Evolutionary conservation across 2,329 filamentous ascomycete genomes (phyloP).

Genomic region (Atkinsonella texensis): DNA sequence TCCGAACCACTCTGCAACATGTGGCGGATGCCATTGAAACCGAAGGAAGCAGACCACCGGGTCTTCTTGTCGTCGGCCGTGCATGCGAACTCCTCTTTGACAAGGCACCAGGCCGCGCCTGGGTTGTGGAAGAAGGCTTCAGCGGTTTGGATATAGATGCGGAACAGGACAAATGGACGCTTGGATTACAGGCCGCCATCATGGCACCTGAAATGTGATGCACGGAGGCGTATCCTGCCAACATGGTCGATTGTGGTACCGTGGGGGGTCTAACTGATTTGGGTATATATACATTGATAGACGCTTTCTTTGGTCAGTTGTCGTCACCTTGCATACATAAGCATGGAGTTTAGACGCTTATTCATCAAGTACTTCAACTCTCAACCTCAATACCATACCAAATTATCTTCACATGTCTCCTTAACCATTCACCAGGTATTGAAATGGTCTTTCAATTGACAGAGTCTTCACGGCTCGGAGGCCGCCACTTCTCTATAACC

Average conservation of each 20-base stretch:
- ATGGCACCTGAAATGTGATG: neutral
- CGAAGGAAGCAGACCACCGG: slow-evolving; percentile 80
- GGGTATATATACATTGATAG: too few relatives aligned
- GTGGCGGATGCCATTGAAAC: slow-evolving; percentile 76
- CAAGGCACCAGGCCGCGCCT: slow-evolving; percentile 47
- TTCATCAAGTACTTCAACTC: too few relatives aligned
- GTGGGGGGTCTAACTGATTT: neutral
- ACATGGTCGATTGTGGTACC: neutral
- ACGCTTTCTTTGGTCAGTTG: too few relatives aligned
- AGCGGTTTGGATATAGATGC: slow-evolving; percentile 60
- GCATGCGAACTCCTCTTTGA: slow-evolving; percentile 69
- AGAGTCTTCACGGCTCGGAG: neutral
- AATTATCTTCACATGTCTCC: too few relatives aligned
- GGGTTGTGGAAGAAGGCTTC: slow-evolving; percentile 84
- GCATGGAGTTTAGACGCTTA: too few relatives aligned
- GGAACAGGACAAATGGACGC: slow-evolving; percentile 10
- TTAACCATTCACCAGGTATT: too few relatives aligned
- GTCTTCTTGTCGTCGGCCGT: slow-evolving; percentile 71
- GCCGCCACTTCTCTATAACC: neutral
- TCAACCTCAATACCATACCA: too few relatives aligned
- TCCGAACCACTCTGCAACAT: slow-evolving; percentile 70
- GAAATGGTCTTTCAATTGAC: too few relatives aligned
- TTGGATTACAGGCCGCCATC: neutral
- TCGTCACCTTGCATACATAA: too few relatives aligned
- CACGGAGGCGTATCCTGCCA: neutral